Base-by-base conservation (phyloP, 2,329 filamentous ascomycete species). In the Ophiostoma ulmi region DNA sequence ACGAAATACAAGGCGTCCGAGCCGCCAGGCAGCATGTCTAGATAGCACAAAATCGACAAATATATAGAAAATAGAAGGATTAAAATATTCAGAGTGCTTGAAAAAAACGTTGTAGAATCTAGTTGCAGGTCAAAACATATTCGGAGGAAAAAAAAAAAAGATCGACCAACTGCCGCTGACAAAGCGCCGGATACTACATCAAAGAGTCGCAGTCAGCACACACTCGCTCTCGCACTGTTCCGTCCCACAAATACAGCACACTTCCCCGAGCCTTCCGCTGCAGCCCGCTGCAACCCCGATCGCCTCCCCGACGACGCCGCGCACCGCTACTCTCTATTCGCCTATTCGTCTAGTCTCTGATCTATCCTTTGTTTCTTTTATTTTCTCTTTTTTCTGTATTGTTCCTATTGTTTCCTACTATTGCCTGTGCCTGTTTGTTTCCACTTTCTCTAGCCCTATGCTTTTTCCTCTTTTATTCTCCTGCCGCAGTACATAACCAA, bases 231-330 rank as follows among this genome's bases (percentile, higher is more conserved):
- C 52, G 22, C 52, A 26, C 22, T 13, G n/a, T n/a, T 58, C 52
- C 52, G 7, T 13, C 22, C 11, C 41, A 68, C 38, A 63, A 65
- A 65, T 31, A 35, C 14, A 64, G 26, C 31, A 36, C 64, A 35
- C 41, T 17, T 4, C 64, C 52, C 70, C 70, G 70, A 69, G 44
- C 41, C 70, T 71, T 71, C 70, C 70, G 70, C 67, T 69, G 70
- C 70, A 67, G 67, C 44, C 52, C 52, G 52, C 52, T 58, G 52
- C 52, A 58, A 58, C 22, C 22, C 52, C 52, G 52, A 58, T 22
- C n/a, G 52, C 52, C n/a, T 26, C 31, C 41, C 70, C 67, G 68
- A 67, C 63, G 61, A 63, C 67, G 58, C 70, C 70, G 48, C 67
- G 20, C 67, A 69, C 67, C 38, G 31, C 70, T 58, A 7, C 22